Base-by-base conservation (phyloP, 495 filamentous ascomycete species). In the Aspergillus cavernicola region DNA sequence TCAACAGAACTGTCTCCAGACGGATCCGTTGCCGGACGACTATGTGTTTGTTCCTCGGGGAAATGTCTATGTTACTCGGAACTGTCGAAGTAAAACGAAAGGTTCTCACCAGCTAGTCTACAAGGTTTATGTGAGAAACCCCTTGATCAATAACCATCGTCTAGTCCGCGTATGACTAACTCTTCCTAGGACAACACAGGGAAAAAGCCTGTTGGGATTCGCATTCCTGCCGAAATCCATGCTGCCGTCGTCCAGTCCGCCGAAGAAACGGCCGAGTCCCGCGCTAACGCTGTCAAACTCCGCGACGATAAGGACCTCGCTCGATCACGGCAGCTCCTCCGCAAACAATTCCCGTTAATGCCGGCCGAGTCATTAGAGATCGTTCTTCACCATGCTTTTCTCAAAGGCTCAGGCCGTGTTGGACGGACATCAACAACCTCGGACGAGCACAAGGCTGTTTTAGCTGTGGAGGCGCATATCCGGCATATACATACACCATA, bases 1-100 rank as follows among this genome's bases (percentile, higher is more conserved):
- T 26, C n/a, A 2, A 18, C 36, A 74, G 71, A 72, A 70, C 44
- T 66, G 72, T 43, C 55, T 64, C 23, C 46, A 62, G 20, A 36
- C 19, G 20, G 44, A 55, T 2, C 59, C 61, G 3, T 48, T 67
- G 47, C 66, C 65, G 16, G 47, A 59, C 12, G 67, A 60, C 9
- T 80, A 80, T 60, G 57, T 68, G 12, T 79, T 79, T 53, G 77
- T 80, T 28, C 71, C 68, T n/a, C 76, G 71, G 53, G 79, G 78
- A 9, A 65, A 75, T 55, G 65, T 71, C 18, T 80, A 80, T 58
- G 67, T 80, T 19, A 82, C 78, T 16, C 63, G 73, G 4, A 60
- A 78, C 50, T 79, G 75, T 46, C 72, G 73, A n/a, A 62, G 54
- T 29, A 66, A 70, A 23, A 79, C 76, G 13, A 74, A 75, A 50